A percentile compares a stretch with the other conserved stretches of the same genome.
phyloP scores from a whole-genome alignment of 2,329 filamentous ascomycete genomes.

The Aquanectria penicillioides region DNA sequence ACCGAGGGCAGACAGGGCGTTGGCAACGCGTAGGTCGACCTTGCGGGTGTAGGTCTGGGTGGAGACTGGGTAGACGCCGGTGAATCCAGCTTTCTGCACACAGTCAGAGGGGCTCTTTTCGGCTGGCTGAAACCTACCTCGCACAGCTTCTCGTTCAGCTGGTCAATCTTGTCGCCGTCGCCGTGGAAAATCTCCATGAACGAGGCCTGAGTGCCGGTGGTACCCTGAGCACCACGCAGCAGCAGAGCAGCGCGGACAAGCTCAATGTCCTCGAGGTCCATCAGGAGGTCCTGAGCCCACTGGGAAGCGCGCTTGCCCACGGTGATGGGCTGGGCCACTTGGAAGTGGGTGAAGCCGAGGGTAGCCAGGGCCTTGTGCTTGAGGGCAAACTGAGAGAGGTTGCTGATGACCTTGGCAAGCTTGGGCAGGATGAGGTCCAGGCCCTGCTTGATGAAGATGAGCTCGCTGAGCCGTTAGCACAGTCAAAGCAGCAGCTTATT shows the following conservation, averaged over 20 bases:
- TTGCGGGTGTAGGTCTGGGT: slow-evolving; percentile 67
- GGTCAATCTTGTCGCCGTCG: slow-evolving; percentile 20
- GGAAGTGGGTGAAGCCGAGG: slow-evolving; percentile 20
- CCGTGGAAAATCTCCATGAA: slow-evolving; percentile 25
- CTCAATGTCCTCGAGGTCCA: slow-evolving; percentile 28
- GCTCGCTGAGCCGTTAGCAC: too few relatives aligned
- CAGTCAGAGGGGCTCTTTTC: too few relatives aligned
- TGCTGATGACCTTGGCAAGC: slow-evolving; percentile 29
- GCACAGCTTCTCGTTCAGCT: slow-evolving; percentile 21
- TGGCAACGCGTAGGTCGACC: slow-evolving; percentile 78
- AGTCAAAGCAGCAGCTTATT: too few relatives aligned
- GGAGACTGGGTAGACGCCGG: slow-evolving; percentile 24
- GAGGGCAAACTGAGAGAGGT: slow-evolving; percentile 25
- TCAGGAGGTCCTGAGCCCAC: slow-evolving; percentile 30
- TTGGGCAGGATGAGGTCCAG: slow-evolving; percentile 25
- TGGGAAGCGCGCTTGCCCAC: slow-evolving; percentile 29
- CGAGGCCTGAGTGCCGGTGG: slow-evolving; percentile 30
- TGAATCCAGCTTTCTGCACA: slow-evolving; percentile 24
- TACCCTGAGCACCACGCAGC: slow-evolving; percentile 25
- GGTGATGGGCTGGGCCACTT: slow-evolving; percentile 29
- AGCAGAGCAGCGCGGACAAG: slow-evolving; percentile 22
- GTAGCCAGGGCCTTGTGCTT: slow-evolving; percentile 28
- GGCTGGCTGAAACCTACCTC: too few relatives aligned
- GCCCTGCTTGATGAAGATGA: slow-evolving; percentile 29
- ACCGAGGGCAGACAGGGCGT: slow-evolving; percentile 81